phyloP scores from a whole-genome alignment of 2,329 filamentous ascomycete species.

The Xylariaceae sp. region DNA sequence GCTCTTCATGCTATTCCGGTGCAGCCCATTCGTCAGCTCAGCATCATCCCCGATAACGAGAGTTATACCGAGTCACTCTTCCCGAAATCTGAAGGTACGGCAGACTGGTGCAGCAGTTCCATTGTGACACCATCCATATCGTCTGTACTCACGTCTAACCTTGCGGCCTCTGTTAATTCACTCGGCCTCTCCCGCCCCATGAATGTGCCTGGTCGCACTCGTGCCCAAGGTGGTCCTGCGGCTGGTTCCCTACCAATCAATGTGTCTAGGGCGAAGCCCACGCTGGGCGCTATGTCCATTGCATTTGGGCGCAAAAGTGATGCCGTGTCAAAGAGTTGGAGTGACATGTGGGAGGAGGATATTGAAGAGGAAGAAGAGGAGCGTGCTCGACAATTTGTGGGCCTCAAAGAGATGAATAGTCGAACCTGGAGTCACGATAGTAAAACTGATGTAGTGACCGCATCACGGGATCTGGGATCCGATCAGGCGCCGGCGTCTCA shows the following conservation, averaged over 20 bases:
- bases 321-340: slow-evolving; percentile 95
- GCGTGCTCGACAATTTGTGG: slow-evolving; percentile 52
- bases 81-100: slow-evolving; percentile 65
- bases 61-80: slow-evolving; percentile 82
- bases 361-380: slow-evolving; percentile 68
- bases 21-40: slow-evolving; percentile 72
- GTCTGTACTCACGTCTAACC: slow-evolving; percentile 75
- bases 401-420: slow-evolving; percentile 62
- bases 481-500: slow-evolving; percentile 38
- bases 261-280: slow-evolving; percentile 68
- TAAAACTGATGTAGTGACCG: slow-evolving; percentile 38
- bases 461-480: slow-evolving; percentile 39
- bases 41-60: slow-evolving; percentile 74
- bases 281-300: slow-evolving; percentile 65
- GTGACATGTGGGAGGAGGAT: slow-evolving; percentile 95
- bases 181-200: slow-evolving; percentile 49
- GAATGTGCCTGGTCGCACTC: slow-evolving; percentile 39
- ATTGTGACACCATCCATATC: slow-evolving; percentile 74
- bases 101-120: slow-evolving; percentile 74
- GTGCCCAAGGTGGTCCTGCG: slow-evolving; percentile 51
- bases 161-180: slow-evolving; percentile 77
- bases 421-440: slow-evolving; percentile 76
- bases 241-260: slow-evolving; percentile 71
- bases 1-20: slow-evolving; percentile 72
- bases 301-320: slow-evolving; percentile 75